A percentile compares a stretch with the other conserved stretches of the same genome.
Evolutionary conservation across 371 early-diverging fungal species (phyloP).

Genomic region (Chytridium lagenaria): DNA sequence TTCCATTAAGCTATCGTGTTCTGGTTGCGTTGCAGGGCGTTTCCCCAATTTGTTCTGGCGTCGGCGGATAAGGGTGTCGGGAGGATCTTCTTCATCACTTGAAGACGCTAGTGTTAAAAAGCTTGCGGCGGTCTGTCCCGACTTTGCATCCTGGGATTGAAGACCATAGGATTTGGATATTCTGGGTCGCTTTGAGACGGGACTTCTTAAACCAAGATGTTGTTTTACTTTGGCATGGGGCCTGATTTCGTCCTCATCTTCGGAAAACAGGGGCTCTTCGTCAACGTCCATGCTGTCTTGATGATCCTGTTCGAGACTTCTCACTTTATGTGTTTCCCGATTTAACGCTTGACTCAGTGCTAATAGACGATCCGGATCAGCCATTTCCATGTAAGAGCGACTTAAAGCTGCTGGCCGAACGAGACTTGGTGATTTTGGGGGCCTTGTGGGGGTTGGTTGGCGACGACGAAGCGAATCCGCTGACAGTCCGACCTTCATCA

Average conservation of each 20-base stretch:
- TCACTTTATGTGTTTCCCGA: background rate
- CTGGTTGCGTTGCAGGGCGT: background rate
- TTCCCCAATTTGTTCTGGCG: slow-evolving; percentile 5
- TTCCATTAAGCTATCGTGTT: background rate
- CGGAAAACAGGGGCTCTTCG: slow-evolving; percentile 7
- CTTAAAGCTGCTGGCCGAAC: background rate
- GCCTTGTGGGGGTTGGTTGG: too few relatives aligned
- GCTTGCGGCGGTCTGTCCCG: background rate
- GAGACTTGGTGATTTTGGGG: too few relatives aligned
- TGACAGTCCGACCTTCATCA: too few relatives aligned
- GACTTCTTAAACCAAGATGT: background rate
- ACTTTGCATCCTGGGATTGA: background rate
- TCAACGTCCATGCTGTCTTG: background rate
- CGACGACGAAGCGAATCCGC: too few relatives aligned
- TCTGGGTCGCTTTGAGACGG: background rate
- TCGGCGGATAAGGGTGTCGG: background rate
- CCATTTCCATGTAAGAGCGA: background rate
- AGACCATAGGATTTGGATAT: too few relatives aligned
- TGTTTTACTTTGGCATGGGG: background rate
- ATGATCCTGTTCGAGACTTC: background rate
- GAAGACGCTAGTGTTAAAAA: background rate
- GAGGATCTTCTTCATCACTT: background rate
- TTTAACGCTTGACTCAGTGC: background rate
- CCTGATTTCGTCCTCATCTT: background rate
- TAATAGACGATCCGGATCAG: background rate